A percentile compares a stretch with the other conserved stretches of the same genome.
These are phyloP conservation scores for Fistulinella staudtii DNA, from an alignment of 1,284 basidiomycete genomes.

Conservation along the genomic window DNA sequence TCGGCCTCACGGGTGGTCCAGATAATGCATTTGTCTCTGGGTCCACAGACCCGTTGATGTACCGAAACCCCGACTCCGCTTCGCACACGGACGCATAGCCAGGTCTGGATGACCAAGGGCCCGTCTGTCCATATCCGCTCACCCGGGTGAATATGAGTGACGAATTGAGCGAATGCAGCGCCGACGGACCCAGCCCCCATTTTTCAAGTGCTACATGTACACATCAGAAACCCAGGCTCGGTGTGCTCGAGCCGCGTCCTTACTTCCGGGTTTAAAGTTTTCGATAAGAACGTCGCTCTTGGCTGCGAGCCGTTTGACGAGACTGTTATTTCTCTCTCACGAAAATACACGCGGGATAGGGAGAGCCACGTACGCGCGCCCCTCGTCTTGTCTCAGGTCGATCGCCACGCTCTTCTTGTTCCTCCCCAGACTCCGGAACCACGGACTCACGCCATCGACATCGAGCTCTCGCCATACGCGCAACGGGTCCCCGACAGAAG, in stretches of 20 bases:
- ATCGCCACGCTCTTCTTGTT: conserved; percentile 73
- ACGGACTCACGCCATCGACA: conserved; percentile 63
- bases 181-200: conserved; percentile 58
- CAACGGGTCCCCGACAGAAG: conserved; percentile 58
- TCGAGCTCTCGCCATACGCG: conserved; percentile 69
- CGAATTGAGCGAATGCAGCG: conserved; percentile 55
- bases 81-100: conserved; percentile 73
- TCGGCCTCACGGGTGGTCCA: conserved; percentile 64
- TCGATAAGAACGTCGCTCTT: conserved; percentile 63
- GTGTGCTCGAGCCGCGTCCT: not conserved
- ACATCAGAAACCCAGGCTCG: conserved; percentile 1
- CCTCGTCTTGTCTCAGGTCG: conserved; percentile 56
- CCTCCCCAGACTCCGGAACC: conserved; percentile 65
- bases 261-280: conserved; percentile 73
- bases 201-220: conserved; percentile 55
- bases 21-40: conserved; percentile 46
- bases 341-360: not conserved
- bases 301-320: conserved; percentile 58
- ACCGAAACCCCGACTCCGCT: conserved; percentile 68
- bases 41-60: conserved; percentile 64
- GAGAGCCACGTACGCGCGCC: conserved; percentile 47
- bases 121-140: conserved; percentile 70
- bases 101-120: conserved; percentile 64
- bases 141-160: conserved; percentile 68
- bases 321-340: no score